Base-by-base conservation (phyloP, 2,329 filamentous ascomycete species). In the Chalaropsis thielavioides region DNA sequence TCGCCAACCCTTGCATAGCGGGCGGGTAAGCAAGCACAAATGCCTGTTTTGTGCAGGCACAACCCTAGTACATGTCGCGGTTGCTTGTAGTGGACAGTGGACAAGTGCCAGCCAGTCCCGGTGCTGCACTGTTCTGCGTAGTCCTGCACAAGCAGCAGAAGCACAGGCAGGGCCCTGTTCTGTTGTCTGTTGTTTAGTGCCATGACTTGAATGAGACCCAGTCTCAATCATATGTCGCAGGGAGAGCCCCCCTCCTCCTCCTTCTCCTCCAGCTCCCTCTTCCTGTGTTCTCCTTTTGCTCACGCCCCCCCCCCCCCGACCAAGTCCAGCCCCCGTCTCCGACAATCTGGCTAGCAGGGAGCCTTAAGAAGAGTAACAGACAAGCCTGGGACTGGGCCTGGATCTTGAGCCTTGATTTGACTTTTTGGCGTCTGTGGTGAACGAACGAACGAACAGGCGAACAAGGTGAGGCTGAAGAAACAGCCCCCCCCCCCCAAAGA, bases 31-130 rank as follows among this genome's bases (percentile, higher is more conserved):
- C 51, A 46, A 46, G 22, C 60, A 62, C 41, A 62, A 62, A 62
- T 44, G 60, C 60, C 40, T 62, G 60, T 49, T 49, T 58, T 62
- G 35, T 49, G 60, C 60, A 62, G 40, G 60, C 60, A 62, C 41
- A 62, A 44, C 60, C 60, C 60, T 62, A 46, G 41, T 15, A 58
- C 24, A 19, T 19, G 43, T 17, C 43, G 4, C 4, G 6, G 35
- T 38, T 38, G 43, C 43, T 46, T 46, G 43, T 17, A 46, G 4
- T n/a, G n/a, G 15, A n/a, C 15, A 46, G 43, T 6, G 8, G n/a
- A n/a, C 35, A 1, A 38, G 35, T 1, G 35, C 35, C 5, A 38
- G 35, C 35, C 6, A 38, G 35, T 38, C 35, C 35, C 35, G 35
- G 43, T 8, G 43, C 41, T 43, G 41, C 6, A 43, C 41, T 43